Conservation (phyloP, 164 flowering plant genomes). For the Annona squamosa region DNA sequence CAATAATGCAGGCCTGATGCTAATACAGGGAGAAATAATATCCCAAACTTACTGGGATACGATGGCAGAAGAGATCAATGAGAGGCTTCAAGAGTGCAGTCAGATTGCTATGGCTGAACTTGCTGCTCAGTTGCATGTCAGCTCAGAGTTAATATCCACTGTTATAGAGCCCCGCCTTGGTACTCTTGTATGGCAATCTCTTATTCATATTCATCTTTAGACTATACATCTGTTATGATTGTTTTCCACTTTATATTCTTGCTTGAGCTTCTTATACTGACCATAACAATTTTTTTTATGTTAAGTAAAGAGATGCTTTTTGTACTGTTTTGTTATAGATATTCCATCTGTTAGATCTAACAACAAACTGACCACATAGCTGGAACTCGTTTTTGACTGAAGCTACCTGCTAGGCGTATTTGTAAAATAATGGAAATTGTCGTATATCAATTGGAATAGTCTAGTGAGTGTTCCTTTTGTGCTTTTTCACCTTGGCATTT, state of each 20-base stretch:
- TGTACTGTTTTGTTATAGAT: background rate
- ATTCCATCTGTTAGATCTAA: background rate
- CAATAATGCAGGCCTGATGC: slow-evolving; percentile 48
- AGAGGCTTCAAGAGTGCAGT: slow-evolving; percentile 90
- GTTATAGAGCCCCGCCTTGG: slow-evolving; percentile 81
- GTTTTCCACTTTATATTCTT: background rate
- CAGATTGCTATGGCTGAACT: slow-evolving; percentile 87
- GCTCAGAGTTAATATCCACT: slow-evolving; percentile 60
- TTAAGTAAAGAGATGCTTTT: background rate
- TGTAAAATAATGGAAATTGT: background rate
- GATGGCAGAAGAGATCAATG: slow-evolving; percentile 83
- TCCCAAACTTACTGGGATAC: slow-evolving; percentile 82
- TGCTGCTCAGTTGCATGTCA: slow-evolving; percentile 72
- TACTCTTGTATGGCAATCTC: slow-evolving; percentile 38
- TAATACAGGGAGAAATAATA: slow-evolving; percentile 89
- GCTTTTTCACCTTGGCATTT: too few species aligned
- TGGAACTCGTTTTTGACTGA: too few species aligned
- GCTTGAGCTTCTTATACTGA: background rate
- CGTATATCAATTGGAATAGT: background rate
- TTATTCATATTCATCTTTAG: background rate
- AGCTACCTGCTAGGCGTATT: background rate
- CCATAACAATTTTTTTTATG: background rate
- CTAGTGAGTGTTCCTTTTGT: background rate
- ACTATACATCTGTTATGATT: background rate
- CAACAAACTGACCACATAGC: background rate